A percentile compares a stretch with the other conserved stretches of the same genome.
phyloP scores from a whole-genome alignment of 1,139 yeast species.

The Diutina ranongensis region DNA sequence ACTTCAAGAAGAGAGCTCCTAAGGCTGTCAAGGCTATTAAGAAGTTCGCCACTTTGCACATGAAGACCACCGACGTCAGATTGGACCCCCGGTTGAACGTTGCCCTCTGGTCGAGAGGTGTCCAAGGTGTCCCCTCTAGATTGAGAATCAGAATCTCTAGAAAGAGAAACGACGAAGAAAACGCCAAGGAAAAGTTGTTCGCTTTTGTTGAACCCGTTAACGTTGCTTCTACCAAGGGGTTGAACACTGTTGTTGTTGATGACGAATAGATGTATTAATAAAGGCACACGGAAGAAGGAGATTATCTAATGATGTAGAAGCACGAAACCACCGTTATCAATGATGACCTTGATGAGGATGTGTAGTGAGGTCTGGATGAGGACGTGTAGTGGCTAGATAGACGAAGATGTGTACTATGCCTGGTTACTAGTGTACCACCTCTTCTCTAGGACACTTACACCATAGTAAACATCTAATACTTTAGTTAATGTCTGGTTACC shows the following conservation, averaged over 20 bases:
- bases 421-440: too few relatives aligned
- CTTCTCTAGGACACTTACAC: too few relatives aligned
- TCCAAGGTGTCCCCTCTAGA: constrained; percentile 98
- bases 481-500: too few relatives aligned
- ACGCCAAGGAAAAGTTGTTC: constrained; percentile 96
- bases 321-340: too few relatives aligned
- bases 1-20: constrained; percentile 99
- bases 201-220: constrained; percentile 96
- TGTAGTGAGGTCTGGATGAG: too few relatives aligned
- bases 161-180: constrained; percentile 99
- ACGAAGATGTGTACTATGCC: too few relatives aligned
- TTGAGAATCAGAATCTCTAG: constrained; percentile 98
- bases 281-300: too few relatives aligned
- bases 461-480: too few relatives aligned
- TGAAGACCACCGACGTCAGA: constrained; percentile 99
- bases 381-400: too few relatives aligned
- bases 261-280: constrained; percentile 40
- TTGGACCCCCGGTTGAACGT: constrained; percentile 98
- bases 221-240: constrained; percentile 94
- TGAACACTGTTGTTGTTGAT: constrained; percentile 94
- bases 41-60: constrained; percentile 96
- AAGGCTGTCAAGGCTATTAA: constrained; percentile 98
- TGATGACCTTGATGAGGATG: not conserved
- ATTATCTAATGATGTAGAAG: too few relatives aligned
- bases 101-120: constrained; percentile 99